Base-by-base conservation (phyloP, 1,139 yeast genomes). In the Debaryomycetaceae sp. region DNA sequence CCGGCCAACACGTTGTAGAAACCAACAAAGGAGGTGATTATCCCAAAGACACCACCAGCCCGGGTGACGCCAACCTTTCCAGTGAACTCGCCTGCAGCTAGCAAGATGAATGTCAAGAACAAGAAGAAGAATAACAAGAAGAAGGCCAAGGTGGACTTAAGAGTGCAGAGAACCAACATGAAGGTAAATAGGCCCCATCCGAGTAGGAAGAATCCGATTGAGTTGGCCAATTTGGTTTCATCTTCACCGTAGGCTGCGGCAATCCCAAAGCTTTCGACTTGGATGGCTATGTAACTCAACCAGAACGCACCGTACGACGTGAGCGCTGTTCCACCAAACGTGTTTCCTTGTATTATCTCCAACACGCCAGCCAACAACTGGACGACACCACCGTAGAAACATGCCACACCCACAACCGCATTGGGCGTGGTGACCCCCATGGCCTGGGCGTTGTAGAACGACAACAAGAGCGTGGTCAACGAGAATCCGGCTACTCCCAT, bases 401-500 rank as follows among this genome's bases (percentile, higher is more conserved):
- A 58, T 17, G 68, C 63, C 17, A 73, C 62, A 13, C 76, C 76
- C 41, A 86, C 63, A 13, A 69, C 74, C 8, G 64, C 64, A 45
- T 66, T 68, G 5, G 73, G 64, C 8, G 53, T 51, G 2, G 50
- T 49, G 34, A 74, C 57, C 5, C 78, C 78, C 68, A 64, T 66
- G 13, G 78, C 77, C 46, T 57, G 62, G 20, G 72, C 71, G 41
- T 71, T 66, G 49, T 48, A 57, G 57, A 81, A 68, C 1, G 77
- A 72, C 45, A 75, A 65, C 11, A 70, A 69, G 53, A 81, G 72
- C 1, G 84, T 77, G 31, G 80, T 71, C 49, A 76, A 54, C 20
- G 75, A 70, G 62, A 79, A 82, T 2, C 78, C 80, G 24, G 76
- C 68, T 45, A 81, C 68, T 1, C 87, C 87, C 48, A 81, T 63